Conservation (phyloP, 2,329 filamentous ascomycete species). For the Hypoxylon sp. region DNA sequence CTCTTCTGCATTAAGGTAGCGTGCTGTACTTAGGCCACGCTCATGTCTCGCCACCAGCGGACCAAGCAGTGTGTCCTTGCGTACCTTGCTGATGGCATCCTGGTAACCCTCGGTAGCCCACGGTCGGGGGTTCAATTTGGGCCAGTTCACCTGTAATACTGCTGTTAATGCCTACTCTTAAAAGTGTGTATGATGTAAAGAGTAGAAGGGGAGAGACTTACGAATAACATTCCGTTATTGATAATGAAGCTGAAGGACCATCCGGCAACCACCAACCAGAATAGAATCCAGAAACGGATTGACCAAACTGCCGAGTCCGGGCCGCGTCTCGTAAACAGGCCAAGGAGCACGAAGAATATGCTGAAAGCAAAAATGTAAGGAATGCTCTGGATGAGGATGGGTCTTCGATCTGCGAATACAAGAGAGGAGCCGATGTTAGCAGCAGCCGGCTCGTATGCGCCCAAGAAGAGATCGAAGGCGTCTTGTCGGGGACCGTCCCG, state of each 20-base stretch:
- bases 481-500: slow-evolving; percentile 92
- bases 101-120: slow-evolving; percentile 89
- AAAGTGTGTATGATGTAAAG: slow-evolving; percentile 20
- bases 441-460: slow-evolving; percentile 79
- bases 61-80: slow-evolving; percentile 84
- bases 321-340: slow-evolving; percentile 73
- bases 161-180: slow-evolving; percentile 32
- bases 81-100: slow-evolving; percentile 82
- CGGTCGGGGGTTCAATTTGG: slow-evolving; percentile 88
- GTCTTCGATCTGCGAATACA: slow-evolving; percentile 85
- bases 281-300: slow-evolving; percentile 79
- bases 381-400: slow-evolving; percentile 88
- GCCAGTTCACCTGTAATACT: slow-evolving; percentile 88
- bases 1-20: slow-evolving; percentile 88
- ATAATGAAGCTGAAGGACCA: slow-evolving; percentile 83
- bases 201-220: slow-evolving; percentile 61
- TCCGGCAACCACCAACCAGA: slow-evolving; percentile 75
- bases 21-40: slow-evolving; percentile 81
- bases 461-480: slow-evolving; percentile 93
- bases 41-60: slow-evolving; percentile 78
- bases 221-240: slow-evolving; percentile 89
- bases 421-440: slow-evolving; percentile 75
- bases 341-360: slow-evolving; percentile 81
- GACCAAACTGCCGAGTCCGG: slow-evolving; percentile 82
- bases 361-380: slow-evolving; percentile 90